Evolutionary conservation across 225 moss, liverwort and hornwort genomes (phyloP), one percentile per base, ranked within the genome.

Genomic region (Pseudisothecium myosuroides): DNA sequence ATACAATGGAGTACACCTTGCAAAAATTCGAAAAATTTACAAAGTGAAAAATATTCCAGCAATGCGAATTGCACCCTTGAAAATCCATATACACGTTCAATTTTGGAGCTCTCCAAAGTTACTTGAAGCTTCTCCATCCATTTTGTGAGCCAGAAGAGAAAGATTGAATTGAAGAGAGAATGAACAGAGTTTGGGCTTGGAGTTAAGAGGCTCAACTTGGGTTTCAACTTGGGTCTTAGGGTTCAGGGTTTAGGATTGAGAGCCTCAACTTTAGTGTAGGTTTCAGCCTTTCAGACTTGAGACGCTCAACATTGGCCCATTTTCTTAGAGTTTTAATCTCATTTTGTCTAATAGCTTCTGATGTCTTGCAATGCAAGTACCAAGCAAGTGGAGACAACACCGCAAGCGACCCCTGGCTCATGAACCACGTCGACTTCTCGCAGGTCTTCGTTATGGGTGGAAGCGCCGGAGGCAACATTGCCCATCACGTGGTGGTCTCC

Each of bases 401-500:
- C 45, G 45, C 8, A 45, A 8, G 45, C 45, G 45, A 45, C 45
- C 45, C 45, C 45, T 45, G 45, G 45, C 45, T 45, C 45, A 45
- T 45, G 45, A 45, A 8, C 8, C 45, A 45, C 45, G 45, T 78
- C 32, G 87, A 94, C 64, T 94, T 92, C 80, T 85, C 89, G 26
- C 88, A 74, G 68, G 91, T 92, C 26, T 94, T 45, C 45, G 45
- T 45, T 8, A 45, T 45, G 45, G 45, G 45, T 8, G 7, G 8
- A 45, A 45, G 45, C 45, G 45, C 45, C 45, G 45, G 45, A 45
- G 45, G 45, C 45, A 45, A 45, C 45, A 45, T 45, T 45, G 45
- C 90, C 23, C 92, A 91, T 56, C 92, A 92, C 75, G 81, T 92
- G 54, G 60, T 90, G 64, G 71, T 52, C 21, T 83, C 66, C 52